These are phyloP conservation scores for Penicillium antarcticum DNA, from an alignment of 495 filamentous ascomycete species.

Conservation along the genomic window DNA sequence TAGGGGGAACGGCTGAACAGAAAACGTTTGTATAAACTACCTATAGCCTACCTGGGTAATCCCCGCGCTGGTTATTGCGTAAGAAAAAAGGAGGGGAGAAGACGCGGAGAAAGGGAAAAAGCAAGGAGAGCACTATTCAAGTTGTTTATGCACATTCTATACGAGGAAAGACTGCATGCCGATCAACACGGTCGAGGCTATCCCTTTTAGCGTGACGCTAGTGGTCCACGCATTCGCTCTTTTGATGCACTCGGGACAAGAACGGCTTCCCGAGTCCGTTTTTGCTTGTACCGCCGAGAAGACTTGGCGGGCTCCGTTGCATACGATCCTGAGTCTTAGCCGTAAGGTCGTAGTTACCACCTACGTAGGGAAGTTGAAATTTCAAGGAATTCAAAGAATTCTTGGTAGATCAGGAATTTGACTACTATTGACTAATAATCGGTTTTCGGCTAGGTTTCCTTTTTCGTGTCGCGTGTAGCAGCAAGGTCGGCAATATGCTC, in stretches of 20 bases:
- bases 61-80: neutral
- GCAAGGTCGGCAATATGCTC: too few species aligned
- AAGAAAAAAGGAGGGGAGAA: neutral
- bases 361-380: too few species aligned
- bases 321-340: neutral
- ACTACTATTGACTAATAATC: too few species aligned
- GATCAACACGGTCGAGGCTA: neutral
- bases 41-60: neutral
- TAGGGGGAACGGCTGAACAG: too few species aligned
- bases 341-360: neutral
- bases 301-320: neutral
- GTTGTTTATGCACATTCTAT: constrained; percentile 1
- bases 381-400: too few species aligned
- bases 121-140: constrained; percentile 2
- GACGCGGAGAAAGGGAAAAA: neutral
- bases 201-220: constrained; percentile 1
- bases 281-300: neutral
- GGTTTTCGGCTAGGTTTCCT: too few species aligned
- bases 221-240: neutral
- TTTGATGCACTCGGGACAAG: constrained; percentile 7
- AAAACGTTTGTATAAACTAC: neutral
- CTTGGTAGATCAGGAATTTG: too few species aligned
- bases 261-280: constrained; percentile 20
- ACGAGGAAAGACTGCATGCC: neutral
- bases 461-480: too few species aligned